These are phyloP conservation scores for Coemansia sp. DNA, from an alignment of 192 early-diverging fungal genomes.

Conservation along the genomic window DNA sequence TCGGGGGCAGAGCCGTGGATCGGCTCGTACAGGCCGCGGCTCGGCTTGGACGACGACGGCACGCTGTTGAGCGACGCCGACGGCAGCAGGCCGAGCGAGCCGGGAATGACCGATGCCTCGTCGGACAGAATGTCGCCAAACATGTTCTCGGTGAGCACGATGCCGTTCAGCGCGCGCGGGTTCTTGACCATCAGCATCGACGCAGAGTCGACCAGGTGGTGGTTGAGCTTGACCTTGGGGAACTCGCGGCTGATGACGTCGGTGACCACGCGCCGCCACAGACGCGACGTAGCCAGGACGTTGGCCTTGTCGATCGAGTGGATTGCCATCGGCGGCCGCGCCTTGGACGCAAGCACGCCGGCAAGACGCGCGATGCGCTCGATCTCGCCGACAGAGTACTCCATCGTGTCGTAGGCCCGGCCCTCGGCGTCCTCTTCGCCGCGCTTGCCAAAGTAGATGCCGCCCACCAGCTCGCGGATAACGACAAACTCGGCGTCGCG, in stretches of 20 bases:
- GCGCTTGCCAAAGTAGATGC: constrained; percentile 96
- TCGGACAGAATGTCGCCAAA: constrained; percentile 98
- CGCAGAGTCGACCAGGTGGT: constrained; percentile 95
- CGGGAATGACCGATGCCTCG: constrained; percentile 94
- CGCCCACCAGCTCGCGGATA: constrained; percentile 93
- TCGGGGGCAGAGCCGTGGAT: constrained; percentile 99
- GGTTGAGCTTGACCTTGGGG: constrained; percentile 79
- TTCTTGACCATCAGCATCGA: constrained; percentile 96
- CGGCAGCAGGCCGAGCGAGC: constrained; percentile 89
- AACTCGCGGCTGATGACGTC: constrained; percentile 86
- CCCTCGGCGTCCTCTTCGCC: constrained; percentile 81
- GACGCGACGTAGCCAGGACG: constrained; percentile 93
- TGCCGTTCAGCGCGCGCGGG: constrained; percentile 87
- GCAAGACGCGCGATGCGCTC: constrained; percentile 95
- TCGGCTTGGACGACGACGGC: constrained; percentile 66
- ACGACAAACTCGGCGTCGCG: constrained; percentile 89
- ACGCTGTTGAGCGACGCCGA: constrained; percentile 87
- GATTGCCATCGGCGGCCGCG: constrained; percentile 78
- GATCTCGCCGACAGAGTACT: constrained; percentile 87
- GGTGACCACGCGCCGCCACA: constrained; percentile 93
- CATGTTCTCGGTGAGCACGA: constrained; percentile 98
- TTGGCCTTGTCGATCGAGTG: constrained; percentile 99
- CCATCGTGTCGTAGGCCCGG: constrained; percentile 89
- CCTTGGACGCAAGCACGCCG: constrained; percentile 73
- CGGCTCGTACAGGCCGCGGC: constrained; percentile 95